Conservation (phyloP, 441 rosid species). For the Isatis lusitanica region DNA sequence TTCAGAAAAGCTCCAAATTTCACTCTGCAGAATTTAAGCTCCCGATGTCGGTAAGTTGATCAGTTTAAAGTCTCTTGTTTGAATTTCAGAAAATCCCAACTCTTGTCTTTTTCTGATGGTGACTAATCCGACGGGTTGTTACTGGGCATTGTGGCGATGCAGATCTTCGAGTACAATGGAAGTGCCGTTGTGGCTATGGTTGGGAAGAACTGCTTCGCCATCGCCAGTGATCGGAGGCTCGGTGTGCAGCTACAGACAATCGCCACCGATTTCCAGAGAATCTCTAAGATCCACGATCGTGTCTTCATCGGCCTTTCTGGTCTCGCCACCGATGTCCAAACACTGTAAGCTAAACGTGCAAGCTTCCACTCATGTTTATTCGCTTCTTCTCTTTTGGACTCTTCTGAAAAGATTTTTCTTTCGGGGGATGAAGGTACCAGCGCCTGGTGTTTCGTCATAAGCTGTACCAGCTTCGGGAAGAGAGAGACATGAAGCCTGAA, state of each 20-base stretch:
- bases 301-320: constrained; percentile 87
- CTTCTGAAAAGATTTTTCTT: not conserved
- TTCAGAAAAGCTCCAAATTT: constrained; percentile 17
- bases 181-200: constrained; percentile 97
- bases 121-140: not conserved
- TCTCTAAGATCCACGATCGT: constrained; percentile 77
- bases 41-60: constrained; percentile 36
- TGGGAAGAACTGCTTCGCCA: constrained; percentile 96
- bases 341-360: constrained; percentile 50
- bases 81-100: not conserved
- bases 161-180: constrained; percentile 98
- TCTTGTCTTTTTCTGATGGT: not conserved
- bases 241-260: constrained; percentile 94
- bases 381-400: not conserved
- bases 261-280: constrained; percentile 89
- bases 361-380: not conserved
- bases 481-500: constrained; percentile 96
- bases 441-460: constrained; percentile 87
- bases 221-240: constrained; percentile 87
- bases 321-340: constrained; percentile 87
- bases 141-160: constrained; percentile 9
- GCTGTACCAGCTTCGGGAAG: constrained; percentile 85
- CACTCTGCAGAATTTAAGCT: constrained; percentile 14
- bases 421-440: constrained; percentile 64
- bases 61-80: not conserved